Evolutionary conservation across 306 rosid species (phyloP).

Genomic region (Albizia julibrissin): DNA sequence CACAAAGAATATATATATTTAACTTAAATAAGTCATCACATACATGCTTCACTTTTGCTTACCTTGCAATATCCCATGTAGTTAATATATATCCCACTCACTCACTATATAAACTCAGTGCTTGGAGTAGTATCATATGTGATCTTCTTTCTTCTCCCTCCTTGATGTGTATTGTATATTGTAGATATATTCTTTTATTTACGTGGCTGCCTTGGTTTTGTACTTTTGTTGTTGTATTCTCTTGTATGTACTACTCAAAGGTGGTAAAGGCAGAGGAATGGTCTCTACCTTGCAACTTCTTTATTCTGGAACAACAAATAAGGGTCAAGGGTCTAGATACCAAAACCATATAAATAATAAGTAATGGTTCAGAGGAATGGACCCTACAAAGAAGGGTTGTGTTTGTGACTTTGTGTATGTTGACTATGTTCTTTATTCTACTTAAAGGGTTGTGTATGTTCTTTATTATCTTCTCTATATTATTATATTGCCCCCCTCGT

Average conservation of each 20-base stretch:
- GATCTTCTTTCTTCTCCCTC: background rate
- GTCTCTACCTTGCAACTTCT: constrained; percentile 40
- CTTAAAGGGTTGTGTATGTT: too few species aligned
- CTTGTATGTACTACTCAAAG: constrained; percentile 3
- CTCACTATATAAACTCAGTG: background rate
- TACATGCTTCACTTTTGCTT: background rate
- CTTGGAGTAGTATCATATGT: background rate
- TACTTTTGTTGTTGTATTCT: background rate
- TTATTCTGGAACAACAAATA: too few species aligned
- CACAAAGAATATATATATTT: background rate
- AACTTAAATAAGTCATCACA: background rate
- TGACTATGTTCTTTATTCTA: too few species aligned
- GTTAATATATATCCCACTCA: background rate
- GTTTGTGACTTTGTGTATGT: too few species aligned
- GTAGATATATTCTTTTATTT: too few species aligned
- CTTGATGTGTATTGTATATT: background rate
- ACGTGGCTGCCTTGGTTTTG: too few species aligned
- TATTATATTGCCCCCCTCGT: constrained; percentile 24
- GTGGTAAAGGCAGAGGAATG: constrained; percentile 35
- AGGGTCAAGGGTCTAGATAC: too few species aligned
- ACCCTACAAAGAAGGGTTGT: too few species aligned
- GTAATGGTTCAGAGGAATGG: too few species aligned
- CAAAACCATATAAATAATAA: too few species aligned
- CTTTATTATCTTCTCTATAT: background rate
- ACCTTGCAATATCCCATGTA: background rate